These are phyloP conservation scores for Camillea tinctor DNA, from an alignment of 2,329 filamentous ascomycete genomes.

Conservation along the genomic window DNA sequence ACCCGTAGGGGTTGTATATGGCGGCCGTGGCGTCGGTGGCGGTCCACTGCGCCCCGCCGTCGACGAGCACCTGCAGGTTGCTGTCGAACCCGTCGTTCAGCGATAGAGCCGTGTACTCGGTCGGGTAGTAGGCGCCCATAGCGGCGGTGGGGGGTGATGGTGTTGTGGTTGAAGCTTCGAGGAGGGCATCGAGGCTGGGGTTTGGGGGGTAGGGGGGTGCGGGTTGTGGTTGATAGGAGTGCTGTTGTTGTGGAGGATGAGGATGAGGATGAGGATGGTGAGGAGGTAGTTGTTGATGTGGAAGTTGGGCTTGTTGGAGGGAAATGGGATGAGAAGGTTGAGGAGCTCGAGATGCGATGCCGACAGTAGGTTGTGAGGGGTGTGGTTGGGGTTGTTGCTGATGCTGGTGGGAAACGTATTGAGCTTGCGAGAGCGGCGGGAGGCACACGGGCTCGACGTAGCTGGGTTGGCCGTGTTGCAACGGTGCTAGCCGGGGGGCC, in stretches of 20 bases:
- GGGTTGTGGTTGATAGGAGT: constrained; percentile 16
- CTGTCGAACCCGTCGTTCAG: constrained; percentile 46
- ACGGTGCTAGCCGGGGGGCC: constrained; percentile 23
- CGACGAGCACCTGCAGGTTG: constrained; percentile 45
- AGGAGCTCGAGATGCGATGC: constrained; percentile 18
- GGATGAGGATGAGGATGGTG: constrained; percentile 19
- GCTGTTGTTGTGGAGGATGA: constrained; percentile 8
- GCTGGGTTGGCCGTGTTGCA: constrained; percentile 23
- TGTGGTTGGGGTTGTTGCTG: constrained; percentile 21
- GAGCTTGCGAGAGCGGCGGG: constrained; percentile 27
- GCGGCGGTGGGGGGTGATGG: not conserved
- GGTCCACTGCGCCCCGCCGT: constrained; percentile 34
- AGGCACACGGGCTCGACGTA: constrained; percentile 29
- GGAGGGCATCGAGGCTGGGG: constrained; percentile 41
- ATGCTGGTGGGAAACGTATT: constrained; percentile 25
- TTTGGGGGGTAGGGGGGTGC: constrained; percentile 21
- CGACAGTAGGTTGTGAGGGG: constrained; percentile 16
- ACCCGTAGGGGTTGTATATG: constrained; percentile 26
- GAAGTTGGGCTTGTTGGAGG: constrained; percentile 14
- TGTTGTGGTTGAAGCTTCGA: constrained; percentile 35
- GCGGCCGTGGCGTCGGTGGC: constrained; percentile 24
- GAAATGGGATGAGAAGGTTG: constrained; percentile 7
- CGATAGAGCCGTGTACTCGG: constrained; percentile 21
- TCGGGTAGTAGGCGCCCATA: constrained; percentile 23
- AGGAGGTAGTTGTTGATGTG: constrained; percentile 18